phyloP scores from a whole-genome alignment of 306 rosid species.

The Quercus agrifolia region DNA sequence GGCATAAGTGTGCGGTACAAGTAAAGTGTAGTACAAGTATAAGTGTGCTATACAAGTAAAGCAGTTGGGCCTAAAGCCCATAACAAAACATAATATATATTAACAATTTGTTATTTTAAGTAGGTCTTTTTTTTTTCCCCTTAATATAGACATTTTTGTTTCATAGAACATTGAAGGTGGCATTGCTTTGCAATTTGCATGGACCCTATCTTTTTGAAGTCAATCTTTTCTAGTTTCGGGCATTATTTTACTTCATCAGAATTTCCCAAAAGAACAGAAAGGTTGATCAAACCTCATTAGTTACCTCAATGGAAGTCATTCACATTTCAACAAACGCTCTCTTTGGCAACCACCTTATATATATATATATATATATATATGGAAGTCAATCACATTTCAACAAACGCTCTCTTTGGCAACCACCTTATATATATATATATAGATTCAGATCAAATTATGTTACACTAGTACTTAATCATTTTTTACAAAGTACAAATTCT shows the following conservation, averaged over 20 bases:
- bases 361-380: too few relatives aligned
- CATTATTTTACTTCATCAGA: background rate
- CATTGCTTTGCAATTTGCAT: background rate
- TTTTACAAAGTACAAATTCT: too few relatives aligned
- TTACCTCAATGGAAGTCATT: background rate
- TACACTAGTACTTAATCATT: too few relatives aligned
- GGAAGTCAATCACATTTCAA: background rate
- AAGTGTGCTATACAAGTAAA: too few relatives aligned
- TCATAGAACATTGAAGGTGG: background rate
- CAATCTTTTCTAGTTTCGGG: background rate
- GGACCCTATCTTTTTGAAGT: background rate
- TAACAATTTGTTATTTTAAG: too few relatives aligned
- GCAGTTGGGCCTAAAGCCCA: too few relatives aligned
- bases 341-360: background rate
- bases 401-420: background rate
- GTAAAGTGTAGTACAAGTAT: too few relatives aligned
- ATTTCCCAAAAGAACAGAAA: background rate
- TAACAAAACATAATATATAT: too few relatives aligned
- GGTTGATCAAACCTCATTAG: background rate
- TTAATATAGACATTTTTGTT: background rate
- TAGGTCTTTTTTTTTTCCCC: background rate
- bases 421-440: background rate
- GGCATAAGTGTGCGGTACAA: too few relatives aligned
- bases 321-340: background rate
- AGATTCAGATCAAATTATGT: too few relatives aligned